These are phyloP conservation scores for Saccharum hybrid DNA, from an alignment of 202 grass and related monocot species.

Conservation along the genomic window DNA sequence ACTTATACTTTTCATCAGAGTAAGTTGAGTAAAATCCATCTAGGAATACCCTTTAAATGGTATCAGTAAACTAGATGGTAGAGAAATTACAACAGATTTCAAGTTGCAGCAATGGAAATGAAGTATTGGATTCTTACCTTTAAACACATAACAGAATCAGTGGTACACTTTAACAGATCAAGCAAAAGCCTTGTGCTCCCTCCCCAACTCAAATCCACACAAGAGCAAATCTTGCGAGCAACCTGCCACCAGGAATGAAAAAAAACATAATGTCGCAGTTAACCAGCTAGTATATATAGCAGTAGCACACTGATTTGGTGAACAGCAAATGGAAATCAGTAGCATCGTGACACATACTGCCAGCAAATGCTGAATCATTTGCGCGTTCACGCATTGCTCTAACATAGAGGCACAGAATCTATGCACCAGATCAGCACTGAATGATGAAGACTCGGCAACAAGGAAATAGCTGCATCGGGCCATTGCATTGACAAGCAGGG, in stretches of 20 bases:
- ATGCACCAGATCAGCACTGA: constrained; percentile 45
- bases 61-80: too few species aligned
- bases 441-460: too few species aligned
- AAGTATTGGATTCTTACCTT: constrained; percentile 51
- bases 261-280: background rate
- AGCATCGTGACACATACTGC: constrained; percentile 51
- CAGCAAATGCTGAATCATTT: constrained; percentile 54
- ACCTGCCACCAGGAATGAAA: constrained; percentile 53
- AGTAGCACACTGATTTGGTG: too few species aligned
- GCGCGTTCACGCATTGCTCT: constrained; percentile 44
- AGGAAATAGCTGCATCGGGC: constrained; percentile 66
- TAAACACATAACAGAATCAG: constrained; percentile 48
- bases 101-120: constrained; percentile 21
- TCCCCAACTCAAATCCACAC: constrained; percentile 58
- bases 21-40: too few species aligned
- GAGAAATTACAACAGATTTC: background rate
- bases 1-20: too few species aligned
- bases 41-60: too few species aligned
- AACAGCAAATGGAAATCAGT: constrained; percentile 10
- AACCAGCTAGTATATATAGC: too few species aligned
- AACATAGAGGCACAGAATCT: constrained; percentile 58
- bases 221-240: constrained; percentile 65
- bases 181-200: constrained; percentile 56
- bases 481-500: constrained; percentile 60
- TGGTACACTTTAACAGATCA: constrained; percentile 39